Percentiles rank a stretch among this genome's conserved stretches.
Evolutionary conservation across 2,329 filamentous ascomycete genomes (phyloP).

Genomic region (Aspergillus aculeatinus): DNA sequence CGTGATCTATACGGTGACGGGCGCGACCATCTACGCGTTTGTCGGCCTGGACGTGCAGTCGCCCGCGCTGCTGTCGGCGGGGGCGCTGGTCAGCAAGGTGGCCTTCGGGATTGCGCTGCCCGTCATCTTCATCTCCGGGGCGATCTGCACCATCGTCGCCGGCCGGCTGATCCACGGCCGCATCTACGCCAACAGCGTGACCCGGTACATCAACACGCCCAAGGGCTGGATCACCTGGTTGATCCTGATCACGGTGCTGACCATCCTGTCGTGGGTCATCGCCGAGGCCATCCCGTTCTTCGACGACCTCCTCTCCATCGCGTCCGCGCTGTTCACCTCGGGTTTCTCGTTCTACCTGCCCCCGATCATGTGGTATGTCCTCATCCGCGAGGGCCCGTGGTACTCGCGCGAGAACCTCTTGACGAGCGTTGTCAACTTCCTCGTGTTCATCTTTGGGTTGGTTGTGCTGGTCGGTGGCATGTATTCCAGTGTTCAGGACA

Average conservation of each 20-base stretch:
- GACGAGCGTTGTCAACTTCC: background rate
- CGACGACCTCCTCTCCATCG: slow-evolving; percentile 26
- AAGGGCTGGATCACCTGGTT: slow-evolving; percentile 23
- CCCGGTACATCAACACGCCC: slow-evolving; percentile 18
- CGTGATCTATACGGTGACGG: slow-evolving; percentile 11
- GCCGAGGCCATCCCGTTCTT: slow-evolving; percentile 24
- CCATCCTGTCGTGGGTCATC: slow-evolving; percentile 20
- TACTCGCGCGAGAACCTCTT: slow-evolving; percentile 4
- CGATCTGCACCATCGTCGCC: slow-evolving; percentile 23
- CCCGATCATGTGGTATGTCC: slow-evolving; percentile 40
- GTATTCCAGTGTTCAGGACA: background rate
- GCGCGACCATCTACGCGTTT: slow-evolving; percentile 27
- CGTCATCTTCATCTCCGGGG: slow-evolving; percentile 19
- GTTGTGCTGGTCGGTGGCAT: background rate
- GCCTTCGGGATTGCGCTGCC: slow-evolving; percentile 12
- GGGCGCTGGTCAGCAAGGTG: slow-evolving; percentile 11
- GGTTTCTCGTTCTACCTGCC: slow-evolving; percentile 78
- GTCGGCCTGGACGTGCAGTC: slow-evolving; percentile 27
- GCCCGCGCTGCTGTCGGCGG: slow-evolving; percentile 29
- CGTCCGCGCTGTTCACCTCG: slow-evolving; percentile 71
- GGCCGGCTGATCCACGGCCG: slow-evolving; percentile 21
- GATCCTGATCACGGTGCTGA: slow-evolving; percentile 15
- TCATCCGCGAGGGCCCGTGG: slow-evolving; percentile 24
- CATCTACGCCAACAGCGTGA: slow-evolving; percentile 17
- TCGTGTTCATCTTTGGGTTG: background rate